A percentile compares a stretch with the other conserved stretches of the same genome.
Evolutionary conservation across 2,329 filamentous ascomycete species (phyloP).

Genomic region (Hymenoscyphus occultus): DNA sequence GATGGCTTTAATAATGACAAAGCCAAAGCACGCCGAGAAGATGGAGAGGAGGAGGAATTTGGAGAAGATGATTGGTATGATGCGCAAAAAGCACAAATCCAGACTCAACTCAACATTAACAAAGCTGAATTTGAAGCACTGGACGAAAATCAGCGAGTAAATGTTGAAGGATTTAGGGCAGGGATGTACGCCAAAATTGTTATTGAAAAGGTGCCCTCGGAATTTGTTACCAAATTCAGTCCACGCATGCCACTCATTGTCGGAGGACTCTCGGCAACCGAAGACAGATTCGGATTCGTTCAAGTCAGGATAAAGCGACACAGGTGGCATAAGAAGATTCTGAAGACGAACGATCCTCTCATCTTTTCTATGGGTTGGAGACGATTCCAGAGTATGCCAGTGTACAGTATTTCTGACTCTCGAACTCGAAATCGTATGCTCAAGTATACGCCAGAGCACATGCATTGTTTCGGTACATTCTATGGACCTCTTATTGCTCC

Average conservation of each 20-base stretch:
- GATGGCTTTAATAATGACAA: constrained; percentile 94
- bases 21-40: constrained; percentile 66
- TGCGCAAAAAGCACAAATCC: constrained; percentile 86
- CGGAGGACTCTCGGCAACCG: constrained; percentile 87
- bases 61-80: constrained; percentile 99
- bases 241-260: constrained; percentile 80
- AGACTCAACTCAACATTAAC: constrained; percentile 97
- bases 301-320: constrained; percentile 97
- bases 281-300: constrained; percentile 92
- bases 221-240: constrained; percentile 83
- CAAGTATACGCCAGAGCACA: constrained; percentile 98
- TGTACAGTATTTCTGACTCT: constrained; percentile 94
- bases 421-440: constrained; percentile 94
- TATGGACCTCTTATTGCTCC: constrained; percentile 94
- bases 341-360: constrained; percentile 96
- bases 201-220: constrained; percentile 82
- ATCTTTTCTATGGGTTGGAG: constrained; percentile 98
- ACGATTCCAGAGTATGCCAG: constrained; percentile 85
- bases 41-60: constrained; percentile 69
- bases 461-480: constrained; percentile 97
- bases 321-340: constrained; percentile 97
- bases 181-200: constrained; percentile 92
- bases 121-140: constrained; percentile 86
- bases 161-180: constrained; percentile 86
- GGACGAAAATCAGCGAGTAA: constrained; percentile 76